Percentiles rank a stretch among this genome's conserved stretches.
phyloP scores from a whole-genome alignment of 106 monocot species.

The Platanthera zijinensis region DNA sequence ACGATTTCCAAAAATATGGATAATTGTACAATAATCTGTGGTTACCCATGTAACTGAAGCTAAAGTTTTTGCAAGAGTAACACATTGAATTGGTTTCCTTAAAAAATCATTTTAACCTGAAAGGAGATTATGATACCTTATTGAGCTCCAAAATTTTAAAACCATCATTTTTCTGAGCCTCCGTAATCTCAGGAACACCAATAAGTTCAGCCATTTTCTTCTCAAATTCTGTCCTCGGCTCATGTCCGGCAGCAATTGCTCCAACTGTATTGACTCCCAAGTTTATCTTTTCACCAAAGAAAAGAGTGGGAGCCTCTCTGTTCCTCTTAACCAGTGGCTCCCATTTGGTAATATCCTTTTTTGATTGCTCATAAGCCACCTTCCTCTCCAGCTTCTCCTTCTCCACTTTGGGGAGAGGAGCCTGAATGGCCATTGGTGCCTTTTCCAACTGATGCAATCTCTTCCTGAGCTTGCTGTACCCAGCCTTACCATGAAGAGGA shows the following conservation, averaged over 20 bases:
- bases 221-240: slow-evolving; percentile 88
- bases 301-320: slow-evolving; percentile 75
- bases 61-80: neutral
- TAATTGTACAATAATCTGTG: neutral
- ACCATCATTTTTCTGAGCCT: slow-evolving; percentile 83
- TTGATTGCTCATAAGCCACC: slow-evolving; percentile 59
- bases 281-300: slow-evolving; percentile 63
- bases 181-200: slow-evolving; percentile 38
- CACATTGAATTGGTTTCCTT: neutral
- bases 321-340: slow-evolving; percentile 87
- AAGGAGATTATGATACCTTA: slow-evolving; percentile 37
- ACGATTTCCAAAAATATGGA: neutral
- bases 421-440: slow-evolving; percentile 46
- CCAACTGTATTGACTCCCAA: slow-evolving; percentile 67
- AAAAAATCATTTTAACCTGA: neutral
- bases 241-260: slow-evolving; percentile 63
- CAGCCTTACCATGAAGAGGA: slow-evolving; percentile 60
- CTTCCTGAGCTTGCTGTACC: slow-evolving; percentile 71
- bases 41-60: neutral
- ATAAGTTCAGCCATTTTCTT: slow-evolving; percentile 70
- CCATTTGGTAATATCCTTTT: slow-evolving; percentile 94
- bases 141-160: slow-evolving; percentile 71
- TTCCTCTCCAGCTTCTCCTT: slow-evolving; percentile 75
- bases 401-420: slow-evolving; percentile 72
- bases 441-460: slow-evolving; percentile 41